These are phyloP conservation scores for Amanita subjunquillea DNA, from an alignment of 768 basidiomycete species.

Conservation along the genomic window DNA sequence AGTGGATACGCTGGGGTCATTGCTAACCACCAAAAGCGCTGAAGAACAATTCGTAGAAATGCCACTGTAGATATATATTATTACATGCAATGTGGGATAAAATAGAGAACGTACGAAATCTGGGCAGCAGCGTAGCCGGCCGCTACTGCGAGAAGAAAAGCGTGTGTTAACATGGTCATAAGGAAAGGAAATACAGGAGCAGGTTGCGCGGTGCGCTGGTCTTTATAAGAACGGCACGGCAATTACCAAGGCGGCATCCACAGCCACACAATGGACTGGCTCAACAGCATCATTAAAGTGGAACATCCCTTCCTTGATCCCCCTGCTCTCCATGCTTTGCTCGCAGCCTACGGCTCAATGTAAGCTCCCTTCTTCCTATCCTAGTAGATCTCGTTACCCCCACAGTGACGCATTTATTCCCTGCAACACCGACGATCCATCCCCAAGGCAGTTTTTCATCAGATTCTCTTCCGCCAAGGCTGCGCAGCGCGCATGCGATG, in stretches of 20 bases:
- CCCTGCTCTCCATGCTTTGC: conserved; percentile 11
- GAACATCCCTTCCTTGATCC: conserved; percentile 11
- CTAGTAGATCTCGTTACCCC: neutral
- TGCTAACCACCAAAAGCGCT: conserved; percentile 34
- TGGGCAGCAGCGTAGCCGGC: conserved; percentile 31
- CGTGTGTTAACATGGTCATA: conserved; percentile 8
- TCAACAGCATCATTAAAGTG: conserved; percentile 17
- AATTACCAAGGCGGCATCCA: neutral
- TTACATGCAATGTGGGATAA: neutral
- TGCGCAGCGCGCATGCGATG: neutral
- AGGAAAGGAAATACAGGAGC: conserved; percentile 10
- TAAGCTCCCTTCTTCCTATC: neutral
- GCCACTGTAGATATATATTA: conserved; percentile 11
- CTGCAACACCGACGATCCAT: conserved; percentile 3
- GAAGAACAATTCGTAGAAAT: conserved; percentile 39
- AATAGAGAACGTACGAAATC: conserved; percentile 22
- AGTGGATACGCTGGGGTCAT: conserved; percentile 29
- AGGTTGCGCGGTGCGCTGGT: neutral
- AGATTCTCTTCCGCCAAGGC: conserved; percentile 8
- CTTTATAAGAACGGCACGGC: neutral
- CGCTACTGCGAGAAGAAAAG: conserved; percentile 15
- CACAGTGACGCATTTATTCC: neutral
- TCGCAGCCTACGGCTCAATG: conserved; percentile 12
- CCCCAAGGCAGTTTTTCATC: conserved; percentile 12
- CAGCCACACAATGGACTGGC: conserved; percentile 12